Evolutionary conservation across 192 early-diverging fungal species (phyloP).

Genomic region (Gaertneriomyces semiglobifer): DNA sequence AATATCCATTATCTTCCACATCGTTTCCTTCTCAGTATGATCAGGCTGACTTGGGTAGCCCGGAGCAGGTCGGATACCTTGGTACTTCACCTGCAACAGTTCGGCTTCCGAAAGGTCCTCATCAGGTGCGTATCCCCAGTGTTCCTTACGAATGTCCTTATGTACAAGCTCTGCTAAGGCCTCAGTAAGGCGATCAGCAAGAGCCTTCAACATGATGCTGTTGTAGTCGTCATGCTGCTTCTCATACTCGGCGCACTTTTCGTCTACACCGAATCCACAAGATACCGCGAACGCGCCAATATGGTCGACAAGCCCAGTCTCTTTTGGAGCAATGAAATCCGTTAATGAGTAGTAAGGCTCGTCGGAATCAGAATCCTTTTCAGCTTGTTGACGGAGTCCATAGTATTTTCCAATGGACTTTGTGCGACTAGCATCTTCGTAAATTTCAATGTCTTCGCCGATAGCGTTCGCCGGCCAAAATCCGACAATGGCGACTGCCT

Average conservation of each 20-base stretch:
- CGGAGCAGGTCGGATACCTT: slow-evolving; percentile 92
- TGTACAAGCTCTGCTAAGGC: slow-evolving; percentile 88
- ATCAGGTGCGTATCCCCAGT: slow-evolving; percentile 84
- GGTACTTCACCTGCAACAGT: slow-evolving; percentile 87
- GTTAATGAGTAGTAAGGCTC: slow-evolving; percentile 87
- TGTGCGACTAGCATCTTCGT: slow-evolving; percentile 60
- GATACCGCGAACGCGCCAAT: slow-evolving; percentile 88
- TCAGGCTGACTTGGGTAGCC: slow-evolving; percentile 96
- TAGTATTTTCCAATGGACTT: slow-evolving; percentile 64
- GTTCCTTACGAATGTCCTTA: slow-evolving; percentile 78
- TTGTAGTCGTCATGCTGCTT: slow-evolving; percentile 84
- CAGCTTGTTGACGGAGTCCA: slow-evolving; percentile 84
- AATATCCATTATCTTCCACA: slow-evolving; percentile 88
- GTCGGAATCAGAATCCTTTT: slow-evolving; percentile 75
- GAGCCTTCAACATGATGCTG: slow-evolving; percentile 91
- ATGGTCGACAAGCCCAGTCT: slow-evolving; percentile 74
- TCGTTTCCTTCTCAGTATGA: slow-evolving; percentile 88
- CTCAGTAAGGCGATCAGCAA: slow-evolving; percentile 92
- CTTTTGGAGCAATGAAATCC: slow-evolving; percentile 86
- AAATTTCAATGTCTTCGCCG: slow-evolving; percentile 88
- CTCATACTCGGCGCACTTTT: slow-evolving; percentile 75
- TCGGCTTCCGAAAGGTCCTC: slow-evolving; percentile 76
- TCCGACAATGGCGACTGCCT: slow-evolving; percentile 74
- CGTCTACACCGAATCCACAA: slow-evolving; percentile 87
- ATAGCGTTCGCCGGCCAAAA: slow-evolving; percentile 85